phyloP scores from a whole-genome alignment of 345 rosid genomes.

The Mangifera indica region DNA sequence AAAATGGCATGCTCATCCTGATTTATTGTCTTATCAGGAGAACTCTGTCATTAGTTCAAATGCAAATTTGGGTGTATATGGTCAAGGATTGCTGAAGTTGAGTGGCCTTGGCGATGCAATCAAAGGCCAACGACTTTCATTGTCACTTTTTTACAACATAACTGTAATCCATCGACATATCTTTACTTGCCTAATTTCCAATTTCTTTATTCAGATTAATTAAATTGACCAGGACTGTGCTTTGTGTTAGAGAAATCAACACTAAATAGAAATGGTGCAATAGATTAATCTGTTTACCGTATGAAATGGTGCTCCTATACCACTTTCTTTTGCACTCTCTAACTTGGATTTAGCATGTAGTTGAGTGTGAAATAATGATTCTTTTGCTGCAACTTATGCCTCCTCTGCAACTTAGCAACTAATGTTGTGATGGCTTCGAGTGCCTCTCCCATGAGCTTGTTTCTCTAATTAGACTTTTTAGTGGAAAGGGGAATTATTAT shows the following conservation, averaged over 20 bases:
- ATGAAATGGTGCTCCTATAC: neutral
- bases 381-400: neutral
- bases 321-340: neutral
- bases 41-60: conserved; percentile 80
- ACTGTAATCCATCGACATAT: conserved; percentile 60
- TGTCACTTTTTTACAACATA: conserved; percentile 90
- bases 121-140: conserved; percentile 87
- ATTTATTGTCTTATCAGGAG: conserved; percentile 54
- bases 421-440: neutral
- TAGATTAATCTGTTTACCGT: neutral
- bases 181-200: neutral
- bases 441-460: neutral
- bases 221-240: neutral
- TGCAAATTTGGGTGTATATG: conserved; percentile 83
- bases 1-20: conserved; percentile 15
- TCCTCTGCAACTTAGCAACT: neutral
- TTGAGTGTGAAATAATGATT: neutral
- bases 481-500: neutral
- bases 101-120: conserved; percentile 90
- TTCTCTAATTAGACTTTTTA: neutral
- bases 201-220: conserved; percentile 12
- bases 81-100: conserved; percentile 83
- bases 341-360: neutral
- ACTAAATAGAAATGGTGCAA: neutral
- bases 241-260: conserved; percentile 5